phyloP scores from a whole-genome alignment of 495 filamentous ascomycete species.

The Neurospora intermedia region DNA sequence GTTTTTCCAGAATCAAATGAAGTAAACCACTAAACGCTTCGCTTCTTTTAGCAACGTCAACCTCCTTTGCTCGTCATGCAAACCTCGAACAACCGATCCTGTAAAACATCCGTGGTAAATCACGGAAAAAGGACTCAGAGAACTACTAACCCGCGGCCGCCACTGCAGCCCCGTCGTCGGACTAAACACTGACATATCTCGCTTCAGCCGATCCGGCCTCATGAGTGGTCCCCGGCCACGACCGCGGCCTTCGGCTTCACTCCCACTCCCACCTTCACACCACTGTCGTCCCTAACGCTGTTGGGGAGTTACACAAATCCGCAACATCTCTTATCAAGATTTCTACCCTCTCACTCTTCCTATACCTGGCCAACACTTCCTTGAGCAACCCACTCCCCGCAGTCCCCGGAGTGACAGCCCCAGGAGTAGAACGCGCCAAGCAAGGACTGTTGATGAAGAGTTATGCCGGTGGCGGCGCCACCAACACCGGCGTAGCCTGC shows the following conservation, averaged over 20 bases:
- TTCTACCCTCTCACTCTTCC: background rate
- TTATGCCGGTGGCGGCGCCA: constrained; percentile 11
- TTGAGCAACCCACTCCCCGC: background rate
- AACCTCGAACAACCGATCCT: background rate
- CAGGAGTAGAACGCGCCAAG: background rate
- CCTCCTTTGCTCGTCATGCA: background rate
- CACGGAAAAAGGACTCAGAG: background rate
- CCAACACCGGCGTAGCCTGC: constrained; percentile 24
- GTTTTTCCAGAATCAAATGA: background rate
- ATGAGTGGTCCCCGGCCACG: background rate
- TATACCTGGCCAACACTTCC: background rate
- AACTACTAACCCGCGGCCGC: background rate
- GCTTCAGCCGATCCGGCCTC: background rate
- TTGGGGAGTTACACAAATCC: background rate
- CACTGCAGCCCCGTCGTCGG: background rate
- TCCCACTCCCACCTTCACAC: background rate
- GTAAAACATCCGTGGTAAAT: background rate
- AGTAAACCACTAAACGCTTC: background rate
- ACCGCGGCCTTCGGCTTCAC: background rate
- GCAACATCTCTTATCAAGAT: background rate
- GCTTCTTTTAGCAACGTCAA: background rate
- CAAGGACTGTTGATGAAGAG: background rate
- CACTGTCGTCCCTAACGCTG: background rate
- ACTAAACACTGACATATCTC: background rate
- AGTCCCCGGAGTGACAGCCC: background rate